Evolutionary conservation across 2,329 filamentous ascomycete species (phyloP), one percentile per base, ranked within the genome.

Genomic region (Claviceps sp.): DNA sequence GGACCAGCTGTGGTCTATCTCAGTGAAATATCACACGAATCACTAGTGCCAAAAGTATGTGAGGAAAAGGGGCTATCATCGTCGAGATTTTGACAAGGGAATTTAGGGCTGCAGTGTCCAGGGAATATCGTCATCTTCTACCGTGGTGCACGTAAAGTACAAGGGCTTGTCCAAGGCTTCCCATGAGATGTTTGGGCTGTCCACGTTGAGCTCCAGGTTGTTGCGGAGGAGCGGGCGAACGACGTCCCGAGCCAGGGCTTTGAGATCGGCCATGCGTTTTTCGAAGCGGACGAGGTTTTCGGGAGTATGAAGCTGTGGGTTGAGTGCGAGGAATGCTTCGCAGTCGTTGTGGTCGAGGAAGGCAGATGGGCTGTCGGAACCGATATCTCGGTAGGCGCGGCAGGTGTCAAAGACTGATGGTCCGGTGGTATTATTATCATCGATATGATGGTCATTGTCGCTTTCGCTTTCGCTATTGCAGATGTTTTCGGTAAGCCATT

Each of bases 401-500:
- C 89, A 89, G 1, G 81, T 66, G 16, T 79, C 75, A 1, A 80
- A 76, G 40, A 82, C 71, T 2, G 73, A 72, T n/a, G 74, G 70
- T 4, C 66, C 48, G 69, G 64, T 34, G 66, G 64, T 38, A 66
- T 65, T 56, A 6, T 37, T 34, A 14, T 5, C 14, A n/a, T 41
- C 24, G 37, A n/a, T 16, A 10, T 16, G 26, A 37, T 5, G 4
- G 26, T 40, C 26, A 22, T 24, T 43, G 40, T 30, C 34, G 39
- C 37, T 34, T 14, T 30, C 24, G 47, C 11, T 60, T 50, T 56
- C 60, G 26, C 58, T 56, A 45, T 67, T 63, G 48, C 64, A 62
- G 4, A 87, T 95, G 65, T 89, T 91, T 61, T 96, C 90, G 4
- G 89, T 88, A 6, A 96, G 75, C 89, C 90, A 96, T 67, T 95